Conservation (phyloP, 75 land plant genomes). For the Isoetes taiwanensis region DNA sequence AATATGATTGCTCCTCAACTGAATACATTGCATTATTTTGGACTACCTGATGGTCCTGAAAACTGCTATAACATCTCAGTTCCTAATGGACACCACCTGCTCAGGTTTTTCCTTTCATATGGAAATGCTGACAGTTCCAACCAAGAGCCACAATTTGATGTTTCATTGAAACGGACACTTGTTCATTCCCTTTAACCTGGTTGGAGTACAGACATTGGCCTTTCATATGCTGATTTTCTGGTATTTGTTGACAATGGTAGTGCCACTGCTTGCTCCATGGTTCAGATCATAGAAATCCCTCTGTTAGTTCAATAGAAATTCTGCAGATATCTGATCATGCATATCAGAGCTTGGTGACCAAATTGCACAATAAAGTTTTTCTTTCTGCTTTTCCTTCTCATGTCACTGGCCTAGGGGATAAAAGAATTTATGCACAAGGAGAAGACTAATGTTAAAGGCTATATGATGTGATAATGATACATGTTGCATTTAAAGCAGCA, state of each 20-base stretch:
- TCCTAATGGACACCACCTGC: conserved; percentile 53
- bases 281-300: conserved; percentile 90
- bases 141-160: conserved; percentile 70
- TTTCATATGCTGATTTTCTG: conserved; percentile 52
- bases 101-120: conserved; percentile 47
- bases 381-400: too few species aligned
- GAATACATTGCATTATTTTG: conserved; percentile 61
- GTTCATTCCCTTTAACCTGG: conserved; percentile 50
- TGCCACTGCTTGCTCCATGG: conserved; percentile 69
- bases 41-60: conserved; percentile 59
- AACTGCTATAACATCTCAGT: conserved; percentile 72
- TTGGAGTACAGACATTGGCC: conserved; percentile 52
- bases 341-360: too few species aligned
- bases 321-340: conserved; percentile 61
- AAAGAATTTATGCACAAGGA: too few species aligned
- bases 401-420: too few species aligned
- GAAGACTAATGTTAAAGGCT: too few species aligned
- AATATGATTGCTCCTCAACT: conserved; percentile 38
- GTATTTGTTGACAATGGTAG: conserved; percentile 50
- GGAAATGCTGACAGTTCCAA: conserved; percentile 32
- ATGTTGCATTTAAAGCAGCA: too few species aligned
- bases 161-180: conserved; percentile 81
- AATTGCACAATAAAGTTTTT: too few species aligned
- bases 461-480: too few species aligned
- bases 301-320: conserved; percentile 65